These are phyloP conservation scores for Proliferodiscus dingleyae DNA, from an alignment of 2,329 filamentous ascomycete species.

Conservation along the genomic window DNA sequence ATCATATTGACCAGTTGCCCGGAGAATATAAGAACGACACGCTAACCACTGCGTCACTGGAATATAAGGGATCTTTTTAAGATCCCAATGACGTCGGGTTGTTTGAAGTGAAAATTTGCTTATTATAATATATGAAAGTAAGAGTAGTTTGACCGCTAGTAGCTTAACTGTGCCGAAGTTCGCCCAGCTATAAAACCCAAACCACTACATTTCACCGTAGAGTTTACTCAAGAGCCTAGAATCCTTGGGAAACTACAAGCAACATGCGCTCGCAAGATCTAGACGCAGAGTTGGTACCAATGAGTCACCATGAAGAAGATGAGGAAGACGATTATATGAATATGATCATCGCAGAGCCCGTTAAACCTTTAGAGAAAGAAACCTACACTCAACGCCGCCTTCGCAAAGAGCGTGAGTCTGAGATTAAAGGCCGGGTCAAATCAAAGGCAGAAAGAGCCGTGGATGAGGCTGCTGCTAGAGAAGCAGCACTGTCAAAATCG, in stretches of 20 bases:
- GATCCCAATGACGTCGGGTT: conserved; percentile 10
- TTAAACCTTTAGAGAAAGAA: conserved; percentile 45
- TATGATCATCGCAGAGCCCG: conserved; percentile 76
- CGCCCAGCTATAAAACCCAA: neutral
- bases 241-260: neutral
- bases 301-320: conserved; percentile 41
- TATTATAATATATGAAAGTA: conserved; percentile 22
- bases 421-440: conserved; percentile 62
- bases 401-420: conserved; percentile 52
- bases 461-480: conserved; percentile 65
- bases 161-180: neutral
- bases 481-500: conserved; percentile 70
- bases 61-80: too few species aligned
- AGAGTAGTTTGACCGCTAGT: too few species aligned
- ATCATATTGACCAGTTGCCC: conserved; percentile 27
- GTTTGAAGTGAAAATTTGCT: conserved; percentile 22
- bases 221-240: neutral
- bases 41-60: conserved; percentile 28
- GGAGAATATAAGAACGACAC: conserved; percentile 32
- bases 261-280: conserved; percentile 12
- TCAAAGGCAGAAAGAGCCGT: conserved; percentile 81
- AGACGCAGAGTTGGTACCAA: conserved; percentile 11
- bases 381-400: conserved; percentile 53
- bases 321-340: conserved; percentile 97
- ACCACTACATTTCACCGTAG: neutral